Evolutionary conservation across 2,329 filamentous ascomycete species (phyloP), one percentile per base, ranked within the genome.

Genomic region (Penicillium polonicum): DNA sequence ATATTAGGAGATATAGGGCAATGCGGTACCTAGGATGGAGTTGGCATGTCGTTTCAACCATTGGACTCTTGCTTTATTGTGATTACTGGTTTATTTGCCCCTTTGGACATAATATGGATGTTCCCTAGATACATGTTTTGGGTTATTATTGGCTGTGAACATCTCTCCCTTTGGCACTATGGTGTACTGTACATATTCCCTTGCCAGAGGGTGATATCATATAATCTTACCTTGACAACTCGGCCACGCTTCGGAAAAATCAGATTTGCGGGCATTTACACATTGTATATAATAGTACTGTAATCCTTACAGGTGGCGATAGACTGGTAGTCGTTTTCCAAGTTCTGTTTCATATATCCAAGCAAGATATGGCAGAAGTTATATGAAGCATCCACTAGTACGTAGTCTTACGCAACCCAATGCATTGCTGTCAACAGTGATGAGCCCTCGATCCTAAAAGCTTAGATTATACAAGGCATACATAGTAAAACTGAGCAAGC

Each of bases 1-100:
- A 58, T 63, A 59, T 58, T 65, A 64, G 60, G 65, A 58, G 58
- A 66, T 66, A 58, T 49, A 48, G 43, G 63, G 48, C 53, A 53
- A 60, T 45, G 41, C 36, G 58, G 52, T 62, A 52, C 60, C 44
- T 52, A 39, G 56, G 55, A 56, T 25, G 63, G 58, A 57, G 55
- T 63, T 61, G 48, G 50, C 25, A 10, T 62, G 36, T 59, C 42
- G 49, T 42, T 56, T 55, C 55, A 23, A 29, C 10, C 52, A 45
- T 58, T 45, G 38, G 39, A 39, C 42, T 42, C 25, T 29, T 57
- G 50, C 52, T 44, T 44, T 27, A 54, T 54, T 39, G 55, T 63
- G 50, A 43, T 21, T 45, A 43, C 48, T 43, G 60, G 42, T 38
- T 53, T 38, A 41, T 48, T 43, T 45, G 13, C 33, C 44, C 57